Evolutionary conservation across 345 rosid genomes (phyloP).

Genomic region (Gossypium stocksii): DNA sequence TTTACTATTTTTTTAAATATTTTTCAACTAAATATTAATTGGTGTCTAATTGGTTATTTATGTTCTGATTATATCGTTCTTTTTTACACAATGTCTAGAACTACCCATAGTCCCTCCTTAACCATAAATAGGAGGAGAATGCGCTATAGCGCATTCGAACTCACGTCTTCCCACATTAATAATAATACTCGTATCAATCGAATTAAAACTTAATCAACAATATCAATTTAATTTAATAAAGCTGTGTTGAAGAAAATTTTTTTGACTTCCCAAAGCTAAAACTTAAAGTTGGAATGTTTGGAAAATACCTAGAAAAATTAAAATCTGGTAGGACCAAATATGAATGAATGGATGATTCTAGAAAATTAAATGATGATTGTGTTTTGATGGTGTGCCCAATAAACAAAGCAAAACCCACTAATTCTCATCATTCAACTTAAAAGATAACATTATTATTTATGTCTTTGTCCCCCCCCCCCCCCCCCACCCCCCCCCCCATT

Average conservation of each 20-base stretch:
- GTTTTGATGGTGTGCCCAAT: not conserved
- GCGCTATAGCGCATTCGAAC: accelerated
- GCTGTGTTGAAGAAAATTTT: no score
- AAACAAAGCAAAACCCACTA: not conserved
- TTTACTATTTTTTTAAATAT: no score
- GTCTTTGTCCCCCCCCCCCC: not conserved
- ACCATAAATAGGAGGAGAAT: no score
- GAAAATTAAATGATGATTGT: not conserved
- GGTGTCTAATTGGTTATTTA: no score
- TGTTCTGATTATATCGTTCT: no score
- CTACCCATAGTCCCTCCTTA: no score
- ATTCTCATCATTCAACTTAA: not conserved
- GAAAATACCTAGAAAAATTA: constrained; percentile 1
- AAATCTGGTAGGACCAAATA: not conserved
- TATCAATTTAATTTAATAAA: no score
- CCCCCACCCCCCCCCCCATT: no score
- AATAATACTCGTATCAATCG: no score
- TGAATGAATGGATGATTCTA: not conserved
- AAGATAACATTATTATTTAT: not conserved
- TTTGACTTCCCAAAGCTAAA: not conserved
- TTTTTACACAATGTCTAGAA: no score
- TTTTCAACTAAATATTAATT: no score
- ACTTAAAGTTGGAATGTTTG: not conserved
- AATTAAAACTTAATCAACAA: no score
- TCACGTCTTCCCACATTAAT: accelerated